Evolutionary conservation across 1,284 basidiomycete genomes (phyloP).

Genomic region (Ustilago bromivora): DNA sequence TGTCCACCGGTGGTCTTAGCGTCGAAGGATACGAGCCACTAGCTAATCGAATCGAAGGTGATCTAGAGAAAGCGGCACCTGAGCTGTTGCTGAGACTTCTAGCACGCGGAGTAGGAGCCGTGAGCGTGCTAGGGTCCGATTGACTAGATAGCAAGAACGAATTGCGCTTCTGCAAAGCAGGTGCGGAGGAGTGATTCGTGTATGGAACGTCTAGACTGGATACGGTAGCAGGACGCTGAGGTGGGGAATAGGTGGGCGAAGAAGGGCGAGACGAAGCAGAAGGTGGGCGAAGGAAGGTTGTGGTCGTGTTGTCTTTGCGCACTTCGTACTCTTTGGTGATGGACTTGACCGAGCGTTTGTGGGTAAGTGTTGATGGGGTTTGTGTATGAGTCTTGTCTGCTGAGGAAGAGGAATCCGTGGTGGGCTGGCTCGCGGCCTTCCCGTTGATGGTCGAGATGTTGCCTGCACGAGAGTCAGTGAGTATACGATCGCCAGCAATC

Average conservation of each 20-base stretch:
- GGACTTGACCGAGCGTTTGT: conserved; percentile 47
- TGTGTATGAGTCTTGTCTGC: conserved; percentile 6
- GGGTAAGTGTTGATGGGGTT: conserved; percentile 19
- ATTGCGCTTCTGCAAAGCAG: conserved; percentile 17
- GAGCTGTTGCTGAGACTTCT: conserved; percentile 36
- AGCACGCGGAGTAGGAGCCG: conserved; percentile 30
- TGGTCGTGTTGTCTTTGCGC: conserved; percentile 15
- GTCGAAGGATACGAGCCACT: conserved; percentile 50
- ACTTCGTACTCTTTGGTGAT: conserved; percentile 42
- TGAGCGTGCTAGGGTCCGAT: conserved; percentile 18
- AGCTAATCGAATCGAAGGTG: conserved; percentile 44
- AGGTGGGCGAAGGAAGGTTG: conserved; percentile 12
- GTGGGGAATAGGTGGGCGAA: conserved; percentile 12
- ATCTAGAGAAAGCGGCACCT: conserved; percentile 24
- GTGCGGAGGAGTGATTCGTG: conserved; percentile 8
- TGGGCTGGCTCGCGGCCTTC: conserved; percentile 12
- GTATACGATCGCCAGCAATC: conserved; percentile 24
- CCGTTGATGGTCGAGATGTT: conserved; percentile 15
- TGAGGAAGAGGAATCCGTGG: neutral
- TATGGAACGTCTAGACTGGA: conserved; percentile 2
- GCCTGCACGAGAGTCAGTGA: conserved; percentile 25
- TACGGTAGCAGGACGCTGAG: conserved; percentile 3
- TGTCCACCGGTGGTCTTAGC: conserved; percentile 31
- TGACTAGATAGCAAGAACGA: conserved; percentile 25
- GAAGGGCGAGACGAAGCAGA: conserved; percentile 25